phyloP scores from a whole-genome alignment of 108 stramenopile genomes.

The Nitzschia inconspicua region DNA sequence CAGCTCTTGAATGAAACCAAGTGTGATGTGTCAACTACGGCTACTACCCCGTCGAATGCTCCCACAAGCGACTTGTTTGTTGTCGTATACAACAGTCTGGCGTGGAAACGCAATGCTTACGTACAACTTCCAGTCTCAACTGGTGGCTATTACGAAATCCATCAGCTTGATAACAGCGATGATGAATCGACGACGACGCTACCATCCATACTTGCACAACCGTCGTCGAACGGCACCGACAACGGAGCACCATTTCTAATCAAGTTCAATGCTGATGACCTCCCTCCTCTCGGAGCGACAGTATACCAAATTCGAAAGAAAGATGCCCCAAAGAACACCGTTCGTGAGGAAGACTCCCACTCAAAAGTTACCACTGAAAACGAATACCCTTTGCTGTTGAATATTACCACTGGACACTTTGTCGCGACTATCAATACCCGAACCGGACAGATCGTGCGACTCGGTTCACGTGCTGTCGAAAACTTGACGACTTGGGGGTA shows the following conservation, averaged over 20 bases:
- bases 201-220: neutral
- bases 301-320: conserved; percentile 10
- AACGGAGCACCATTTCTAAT: conserved; percentile 9
- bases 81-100: conserved; percentile 86
- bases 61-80: conserved; percentile 43
- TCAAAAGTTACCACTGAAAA: neutral
- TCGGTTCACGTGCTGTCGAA: neutral
- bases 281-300: conserved; percentile 20
- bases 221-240: neutral
- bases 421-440: neutral
- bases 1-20: conserved; percentile 81
- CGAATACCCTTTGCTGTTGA: neutral
- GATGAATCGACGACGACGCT: neutral
- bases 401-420: conserved; percentile 6
- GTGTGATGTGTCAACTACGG: conserved; percentile 61
- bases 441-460: neutral
- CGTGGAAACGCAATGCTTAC: conserved; percentile 32
- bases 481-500: conserved; percentile 18
- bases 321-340: neutral
- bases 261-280: neutral
- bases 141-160: conserved; percentile 62
- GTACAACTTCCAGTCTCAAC: conserved; percentile 71
- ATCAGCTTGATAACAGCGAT: conserved; percentile 31
- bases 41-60: conserved; percentile 3
- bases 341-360: neutral